Conservation (phyloP, 495 filamentous ascomycete species). For the Penicillium riverlandense region DNA sequence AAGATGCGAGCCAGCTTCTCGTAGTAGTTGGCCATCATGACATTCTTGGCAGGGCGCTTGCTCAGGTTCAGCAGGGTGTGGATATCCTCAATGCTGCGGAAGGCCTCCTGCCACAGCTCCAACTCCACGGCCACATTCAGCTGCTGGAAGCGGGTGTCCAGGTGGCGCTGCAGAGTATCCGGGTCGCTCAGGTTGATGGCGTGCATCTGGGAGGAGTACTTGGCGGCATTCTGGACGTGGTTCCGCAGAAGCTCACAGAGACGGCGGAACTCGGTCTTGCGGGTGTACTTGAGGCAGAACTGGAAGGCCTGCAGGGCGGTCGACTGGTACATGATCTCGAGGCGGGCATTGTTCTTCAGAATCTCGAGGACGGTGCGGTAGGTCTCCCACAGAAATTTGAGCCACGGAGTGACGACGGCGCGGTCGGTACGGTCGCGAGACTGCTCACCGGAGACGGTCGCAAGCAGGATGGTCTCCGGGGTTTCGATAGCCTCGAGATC, state of each 20-base stretch:
- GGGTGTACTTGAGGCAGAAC: constrained; percentile 95
- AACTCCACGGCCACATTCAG: constrained; percentile 96
- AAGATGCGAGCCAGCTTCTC: constrained; percentile 98
- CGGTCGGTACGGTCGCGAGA: constrained; percentile 93
- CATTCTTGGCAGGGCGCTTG: constrained; percentile 98
- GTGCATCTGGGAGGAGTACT: constrained; percentile 98
- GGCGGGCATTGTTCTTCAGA: constrained; percentile 93
- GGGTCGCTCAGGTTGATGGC: constrained; percentile 98
- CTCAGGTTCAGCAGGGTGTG: constrained; percentile 97
- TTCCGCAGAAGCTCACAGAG: constrained; percentile 97
- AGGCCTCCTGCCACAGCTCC: constrained; percentile 98
- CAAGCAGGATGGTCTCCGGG: constrained; percentile 94
- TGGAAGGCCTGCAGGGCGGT: constrained; percentile 97
- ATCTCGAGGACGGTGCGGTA: constrained; percentile 98
- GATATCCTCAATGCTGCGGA: constrained; percentile 97
- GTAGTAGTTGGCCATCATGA: constrained; percentile 99
- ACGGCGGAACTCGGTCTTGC: constrained; percentile 98
- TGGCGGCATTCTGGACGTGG: constrained; percentile 98
- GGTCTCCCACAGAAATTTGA: constrained; percentile 99
- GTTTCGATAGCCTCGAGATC: constrained; percentile 97
- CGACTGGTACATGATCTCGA: constrained; percentile 97
- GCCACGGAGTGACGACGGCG: constrained; percentile 96
- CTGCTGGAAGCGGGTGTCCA: constrained; percentile 98
- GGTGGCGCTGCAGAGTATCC: constrained; percentile 91
- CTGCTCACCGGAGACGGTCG: constrained; percentile 96